These are phyloP conservation scores for Leptographium galeiforme DNA, from an alignment of 2,329 filamentous ascomycete species.

Conservation along the genomic window DNA sequence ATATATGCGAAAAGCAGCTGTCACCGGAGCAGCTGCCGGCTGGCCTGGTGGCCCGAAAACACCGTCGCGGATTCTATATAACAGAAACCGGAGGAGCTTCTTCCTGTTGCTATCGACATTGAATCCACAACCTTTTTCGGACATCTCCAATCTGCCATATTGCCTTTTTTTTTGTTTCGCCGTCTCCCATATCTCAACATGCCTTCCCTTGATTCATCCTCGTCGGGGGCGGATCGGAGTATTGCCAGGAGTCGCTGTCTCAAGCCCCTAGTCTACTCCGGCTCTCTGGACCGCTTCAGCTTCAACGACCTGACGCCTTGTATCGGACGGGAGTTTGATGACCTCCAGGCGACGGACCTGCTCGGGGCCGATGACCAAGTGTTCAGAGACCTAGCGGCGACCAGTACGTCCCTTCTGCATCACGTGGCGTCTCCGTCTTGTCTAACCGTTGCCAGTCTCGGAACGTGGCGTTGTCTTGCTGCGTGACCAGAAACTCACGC, in stretches of 20 bases:
- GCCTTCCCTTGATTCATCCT: background rate
- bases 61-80: background rate
- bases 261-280: constrained; percentile 18
- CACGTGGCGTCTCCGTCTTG: background rate
- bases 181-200: background rate
- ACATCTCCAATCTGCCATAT: background rate
- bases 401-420: constrained; percentile 28
- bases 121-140: background rate
- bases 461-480: constrained; percentile 52
- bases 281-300: constrained; percentile 35
- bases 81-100: background rate
- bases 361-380: constrained; percentile 47
- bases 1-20: background rate
- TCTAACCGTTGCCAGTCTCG: constrained; percentile 30
- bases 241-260: constrained; percentile 1
- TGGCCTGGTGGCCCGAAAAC: background rate
- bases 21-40: background rate
- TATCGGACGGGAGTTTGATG: constrained; percentile 47
- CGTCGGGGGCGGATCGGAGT: background rate
- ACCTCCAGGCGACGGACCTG: constrained; percentile 45
- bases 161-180: background rate
- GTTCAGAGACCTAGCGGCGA: constrained; percentile 52
- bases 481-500: constrained; percentile 40
- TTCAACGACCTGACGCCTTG: constrained; percentile 46
- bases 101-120: background rate